phyloP scores from a whole-genome alignment of 2,329 filamentous ascomycete species.

The Chaetomiaceae sp. region DNA sequence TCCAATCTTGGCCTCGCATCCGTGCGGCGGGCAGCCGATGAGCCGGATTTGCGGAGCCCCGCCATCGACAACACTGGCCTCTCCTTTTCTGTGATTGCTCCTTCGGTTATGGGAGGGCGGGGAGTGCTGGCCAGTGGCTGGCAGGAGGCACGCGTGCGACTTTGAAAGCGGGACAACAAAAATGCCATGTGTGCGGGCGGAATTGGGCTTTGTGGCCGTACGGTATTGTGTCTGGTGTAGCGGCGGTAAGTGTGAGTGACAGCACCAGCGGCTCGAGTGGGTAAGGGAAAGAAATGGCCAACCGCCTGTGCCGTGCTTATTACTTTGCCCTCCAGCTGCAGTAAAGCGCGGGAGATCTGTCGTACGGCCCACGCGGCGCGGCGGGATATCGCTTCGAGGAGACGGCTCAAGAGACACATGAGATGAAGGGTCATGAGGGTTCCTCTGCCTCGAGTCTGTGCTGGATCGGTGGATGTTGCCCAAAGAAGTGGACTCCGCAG shows the following conservation, averaged over 20 bases:
- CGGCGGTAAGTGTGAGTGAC: no score
- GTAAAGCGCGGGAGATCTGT: not conserved
- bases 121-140: no score
- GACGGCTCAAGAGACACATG: not conserved
- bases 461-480: not conserved
- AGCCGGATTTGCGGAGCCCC: slow-evolving; percentile 1
- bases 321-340: not conserved
- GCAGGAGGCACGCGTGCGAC: no score
- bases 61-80: no score
- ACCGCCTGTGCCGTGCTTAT: not conserved
- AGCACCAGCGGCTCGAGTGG: no score
- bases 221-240: no score
- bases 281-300: no score
- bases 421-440: not conserved
- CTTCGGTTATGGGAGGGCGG: no score
- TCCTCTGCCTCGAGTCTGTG: not conserved
- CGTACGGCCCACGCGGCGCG: not conserved
- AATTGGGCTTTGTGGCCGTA: no score
- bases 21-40: not conserved
- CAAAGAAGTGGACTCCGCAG: not conserved
- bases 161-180: no score
- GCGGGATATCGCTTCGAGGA: not conserved
- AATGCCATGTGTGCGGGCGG: no score
- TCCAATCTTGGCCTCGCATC: slow-evolving; percentile 2
- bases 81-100: no score